Base-by-base conservation (phyloP, 2,329 filamentous ascomycete genomes). In the Conoideocrella luteorostrata region DNA sequence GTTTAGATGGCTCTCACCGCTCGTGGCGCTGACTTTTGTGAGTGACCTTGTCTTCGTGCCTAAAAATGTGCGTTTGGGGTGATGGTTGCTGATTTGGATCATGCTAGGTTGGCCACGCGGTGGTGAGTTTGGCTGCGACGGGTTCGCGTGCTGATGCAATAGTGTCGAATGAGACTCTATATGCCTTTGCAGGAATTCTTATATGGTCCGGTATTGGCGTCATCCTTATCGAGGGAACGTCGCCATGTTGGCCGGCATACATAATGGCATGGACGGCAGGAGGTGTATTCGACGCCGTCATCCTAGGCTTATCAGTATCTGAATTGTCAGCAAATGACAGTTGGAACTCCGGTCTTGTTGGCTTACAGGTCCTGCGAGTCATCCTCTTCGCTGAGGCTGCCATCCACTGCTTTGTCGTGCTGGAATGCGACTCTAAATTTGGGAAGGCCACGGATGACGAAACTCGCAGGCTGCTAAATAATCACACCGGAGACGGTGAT, bases 171-270 rank as follows among this genome's bases (percentile, higher is more conserved):
- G 37, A 41, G 22, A 28, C 24, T 12, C 15, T 44, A 4, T 49
- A 49, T 24, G 36, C 32, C 7, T 35, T 47, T 30, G 35, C 44
- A 7, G 28, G 39, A 2, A 45, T 49, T 2, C 41, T 49, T 12
- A n/a, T 43, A 10, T 49, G 47, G 47, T 37, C 41, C 3, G 35
- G 23, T 4, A 35, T 49, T 13, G 41, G 47, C 44, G 13, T 49
- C 33, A 36, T 41, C 18, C 44, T 49, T 4, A 22, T 42, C 18
- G 47, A 49, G 35, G 42, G 37, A 7, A 38, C 26, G 7, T 38
- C 38, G 18, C 47, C 47, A 2, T 45, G 32, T 15, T 49, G 44
- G 47, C 47, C 47, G 5, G 44, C 47, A 26, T 44, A 49, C 34
- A 15, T 49, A 4, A 21, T 39, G 5, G 44, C 44, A 4, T 49